Base-by-base conservation (phyloP, 163 green algal species). In the Trebouxiophyceae sp. region DNA sequence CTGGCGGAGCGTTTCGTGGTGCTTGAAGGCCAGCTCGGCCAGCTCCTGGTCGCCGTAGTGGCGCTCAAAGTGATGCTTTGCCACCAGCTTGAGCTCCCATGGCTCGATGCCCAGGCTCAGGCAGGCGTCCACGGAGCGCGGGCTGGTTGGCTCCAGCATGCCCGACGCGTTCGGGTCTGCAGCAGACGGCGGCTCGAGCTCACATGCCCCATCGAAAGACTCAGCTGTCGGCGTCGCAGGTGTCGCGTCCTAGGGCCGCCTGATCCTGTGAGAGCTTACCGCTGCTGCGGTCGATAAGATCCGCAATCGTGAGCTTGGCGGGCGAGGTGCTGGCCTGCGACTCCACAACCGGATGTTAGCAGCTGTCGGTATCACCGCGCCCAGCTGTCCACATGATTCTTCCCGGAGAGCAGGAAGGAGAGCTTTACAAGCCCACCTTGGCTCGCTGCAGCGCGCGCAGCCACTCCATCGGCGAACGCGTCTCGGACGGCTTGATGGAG, bases 81-180 rank as follows among this genome's bases (percentile, higher is more conserved):
- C 76, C 31, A 81, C 75, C 67, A 75, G 83, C 29, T 77, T 64
- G 27, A 93, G 80, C 33, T 86, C 76, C 12, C 79, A 39, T 1
- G 89, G 89, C 70, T 96, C 89, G 44, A 95, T 83, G 26, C 89
- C 89, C 26, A 93, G 62, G 0, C 81, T 62, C 60, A 91, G 83
- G 73, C 84, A 96, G 0, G 89, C 84, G 63, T 93, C 81, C 29
- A 93, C 77, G 20, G 81, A 90, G n/a, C 83, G 75, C 0, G 86
- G 86, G 63, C 75, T 88, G 32, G 77, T 86, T 31, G 85, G 85
- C 27, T 89, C 77, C 27, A 69, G n/a, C 33, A 33, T 66, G 32
- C 77, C 74, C 5, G 67, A 58, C 5, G 68, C 65, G 24, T 66
- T 83, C 6, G 74, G 78, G 55, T 88, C 81, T 81, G 73, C 69